Base-by-base conservation (phyloP, 441 rosid genomes). In the Rhodomyrtus psidioides region DNA sequence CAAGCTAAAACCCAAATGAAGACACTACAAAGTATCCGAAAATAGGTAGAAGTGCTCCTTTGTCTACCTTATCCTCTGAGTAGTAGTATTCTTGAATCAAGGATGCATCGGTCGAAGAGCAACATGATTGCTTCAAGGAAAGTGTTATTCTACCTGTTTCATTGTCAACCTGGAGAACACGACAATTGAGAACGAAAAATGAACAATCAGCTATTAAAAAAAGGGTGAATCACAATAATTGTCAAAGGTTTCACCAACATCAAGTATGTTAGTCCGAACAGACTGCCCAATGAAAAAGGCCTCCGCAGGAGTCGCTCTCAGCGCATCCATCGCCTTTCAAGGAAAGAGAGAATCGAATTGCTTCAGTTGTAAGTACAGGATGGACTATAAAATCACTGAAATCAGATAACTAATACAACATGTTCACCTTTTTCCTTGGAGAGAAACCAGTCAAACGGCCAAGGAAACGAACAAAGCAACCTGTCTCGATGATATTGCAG, bases 401-500 rank as follows among this genome's bases (percentile, higher is more conserved):
- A 83, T 51, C 54, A 90, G 44, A 59, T 60, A 84, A 53, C 84
- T 74, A 86, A 60, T 79, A 83, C 34, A 26, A 82, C 19, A 46
- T 55, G 24, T 39, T 89, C 89, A 95, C 99, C 96, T 95, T 98
- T 91, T 95, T 93, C 94, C 94, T 91, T 14, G 99, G 99, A 76
- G 93, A 94, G 88, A 98, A 98, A 84, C 97, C 99, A 85, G 99
- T 98, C 92, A 98, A 89, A 87, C 91, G 97, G 85, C 99, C 99
- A 90, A 96, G 98, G 95, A 94, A 96, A 57, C 99, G 98, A 84
- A 98, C 95, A 91, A 98, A 98, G 91, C 99, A 98, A 83, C 99
- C 99, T 83, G 90, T 93, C 84, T 93, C 99, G 86, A 96, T 98
- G 88, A 95, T 60, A 91, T 95, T 98, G 86, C 99, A 98, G 82